Base-by-base conservation (phyloP, 2,329 filamentous ascomycete species). In the Zelopaecilomyces penicillatus region DNA sequence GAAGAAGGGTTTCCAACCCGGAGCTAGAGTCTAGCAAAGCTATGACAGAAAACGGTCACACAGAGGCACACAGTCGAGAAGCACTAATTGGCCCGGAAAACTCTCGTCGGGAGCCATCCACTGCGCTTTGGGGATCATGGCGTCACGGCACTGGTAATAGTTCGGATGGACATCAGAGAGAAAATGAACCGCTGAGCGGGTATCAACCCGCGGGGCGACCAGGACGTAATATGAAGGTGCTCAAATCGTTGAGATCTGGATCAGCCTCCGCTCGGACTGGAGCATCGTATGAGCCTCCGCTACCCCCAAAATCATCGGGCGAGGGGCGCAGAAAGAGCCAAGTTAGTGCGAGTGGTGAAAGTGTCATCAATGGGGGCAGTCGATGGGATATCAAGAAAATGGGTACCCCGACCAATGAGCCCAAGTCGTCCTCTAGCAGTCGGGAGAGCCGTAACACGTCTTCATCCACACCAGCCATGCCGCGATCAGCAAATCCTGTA, bases 221-320 rank as follows among this genome's bases (percentile, higher is more conserved):
- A 12, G 67, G 74, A 11, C 78, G 85, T 41, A 82, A 81, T 41
- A 97, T 97, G 85, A 97, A 95, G 69, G 84, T 96, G 2, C 71
- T 97, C 42, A 88, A 89, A 57, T 82, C 91, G 1, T 76, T 75
- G 45, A 93, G 88, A 61, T 73, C 82, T 5, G 66, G 67, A 26
- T 76, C 82, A 0, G 67, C 68, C 2, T 73, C 74, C 8, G 65
- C 68, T 2, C 70, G 70, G 47, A 72, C 73, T 0, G 74, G 74
- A 1, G 55, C 71, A 2, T 62, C 74, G 2, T 77, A 78, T 46
- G 80, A 83, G 50, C 66, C 73, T 4, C 58, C 71, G 4, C 57
- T 68, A 6, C 55, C 67, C 1, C 54, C 67, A n/a, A 71, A 73
- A 48, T 61, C 66, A 6, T 68, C 64, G 28, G 65, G 63, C 7